These are phyloP conservation scores for Tieghemiomyces parasiticus DNA, from an alignment of 192 early-diverging fungal species.

Conservation along the genomic window DNA sequence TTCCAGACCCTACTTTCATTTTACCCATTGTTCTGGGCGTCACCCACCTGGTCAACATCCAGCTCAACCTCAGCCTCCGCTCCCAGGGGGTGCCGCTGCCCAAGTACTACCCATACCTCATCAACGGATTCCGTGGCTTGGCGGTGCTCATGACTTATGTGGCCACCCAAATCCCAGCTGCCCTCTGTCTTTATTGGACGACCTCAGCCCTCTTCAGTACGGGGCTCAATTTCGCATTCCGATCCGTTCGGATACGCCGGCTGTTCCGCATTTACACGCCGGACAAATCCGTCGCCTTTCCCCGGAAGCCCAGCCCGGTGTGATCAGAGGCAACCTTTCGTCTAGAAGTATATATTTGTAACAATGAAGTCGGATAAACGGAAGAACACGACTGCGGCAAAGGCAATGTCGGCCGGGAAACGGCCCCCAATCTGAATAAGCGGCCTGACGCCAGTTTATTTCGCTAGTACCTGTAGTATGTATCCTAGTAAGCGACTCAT, in stretches of 20 bases:
- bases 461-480: too few relatives aligned
- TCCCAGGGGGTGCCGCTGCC: too few relatives aligned
- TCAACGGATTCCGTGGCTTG: conserved; percentile 34
- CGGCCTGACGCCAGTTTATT: too few relatives aligned
- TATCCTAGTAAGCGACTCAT: too few relatives aligned
- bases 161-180: conserved; percentile 51
- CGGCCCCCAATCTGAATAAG: too few relatives aligned
- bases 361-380: too few relatives aligned
- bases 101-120: conserved; percentile 24
- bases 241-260: conserved; percentile 21
- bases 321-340: too few relatives aligned
- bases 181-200: conserved; percentile 53
- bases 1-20: conserved; percentile 46
- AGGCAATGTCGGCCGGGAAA: too few relatives aligned
- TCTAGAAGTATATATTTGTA: too few relatives aligned
- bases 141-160: conserved; percentile 47
- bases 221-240: conserved; percentile 42
- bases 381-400: too few relatives aligned
- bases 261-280: background rate
- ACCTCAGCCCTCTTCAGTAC: conserved; percentile 48
- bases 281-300: too few relatives aligned
- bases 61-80: conserved; percentile 28
- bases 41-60: conserved; percentile 50
- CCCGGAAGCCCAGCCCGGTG: too few relatives aligned
- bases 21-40: conserved; percentile 48